Conservation (phyloP, 768 basidiomycete genomes). For the Auriscalpium vulgare region DNA sequence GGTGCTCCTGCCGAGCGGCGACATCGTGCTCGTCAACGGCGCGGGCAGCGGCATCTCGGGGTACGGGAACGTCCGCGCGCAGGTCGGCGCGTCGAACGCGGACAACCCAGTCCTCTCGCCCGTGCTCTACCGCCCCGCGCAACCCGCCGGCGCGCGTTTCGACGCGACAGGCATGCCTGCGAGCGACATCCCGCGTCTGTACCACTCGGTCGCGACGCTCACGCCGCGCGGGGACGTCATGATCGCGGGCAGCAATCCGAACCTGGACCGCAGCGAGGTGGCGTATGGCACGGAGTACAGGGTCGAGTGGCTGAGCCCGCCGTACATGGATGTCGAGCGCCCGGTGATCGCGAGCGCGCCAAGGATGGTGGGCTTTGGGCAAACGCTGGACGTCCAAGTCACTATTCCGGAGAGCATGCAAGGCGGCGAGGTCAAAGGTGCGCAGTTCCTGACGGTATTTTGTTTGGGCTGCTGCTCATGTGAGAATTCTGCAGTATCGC, state of each 20-base stretch:
- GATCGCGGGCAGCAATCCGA: slow-evolving; percentile 82
- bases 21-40: slow-evolving; percentile 71
- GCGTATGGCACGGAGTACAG: slow-evolving; percentile 82
- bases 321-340: slow-evolving; percentile 61
- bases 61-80: slow-evolving; percentile 64
- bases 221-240: slow-evolving; percentile 65
- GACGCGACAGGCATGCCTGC: slow-evolving; percentile 47
- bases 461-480: not conserved
- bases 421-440: slow-evolving; percentile 43
- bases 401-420: slow-evolving; percentile 28
- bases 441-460: not conserved
- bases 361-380: slow-evolving; percentile 35
- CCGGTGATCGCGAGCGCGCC: slow-evolving; percentile 35
- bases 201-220: slow-evolving; percentile 78
- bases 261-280: slow-evolving; percentile 65
- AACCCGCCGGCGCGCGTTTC: slow-evolving; percentile 50
- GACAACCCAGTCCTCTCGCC: slow-evolving; percentile 63
- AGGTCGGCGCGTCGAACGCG: slow-evolving; percentile 72
- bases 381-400: slow-evolving; percentile 40
- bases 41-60: slow-evolving; percentile 67
- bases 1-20: slow-evolving; percentile 73
- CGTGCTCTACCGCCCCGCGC: slow-evolving; percentile 58
- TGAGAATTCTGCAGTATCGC: slow-evolving; percentile 36
- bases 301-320: slow-evolving; percentile 79
- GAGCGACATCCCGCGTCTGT: slow-evolving; percentile 65